These are phyloP conservation scores for Pestalotiopsis sp. DNA, from an alignment of 2,329 filamentous ascomycete genomes.

Conservation along the genomic window DNA sequence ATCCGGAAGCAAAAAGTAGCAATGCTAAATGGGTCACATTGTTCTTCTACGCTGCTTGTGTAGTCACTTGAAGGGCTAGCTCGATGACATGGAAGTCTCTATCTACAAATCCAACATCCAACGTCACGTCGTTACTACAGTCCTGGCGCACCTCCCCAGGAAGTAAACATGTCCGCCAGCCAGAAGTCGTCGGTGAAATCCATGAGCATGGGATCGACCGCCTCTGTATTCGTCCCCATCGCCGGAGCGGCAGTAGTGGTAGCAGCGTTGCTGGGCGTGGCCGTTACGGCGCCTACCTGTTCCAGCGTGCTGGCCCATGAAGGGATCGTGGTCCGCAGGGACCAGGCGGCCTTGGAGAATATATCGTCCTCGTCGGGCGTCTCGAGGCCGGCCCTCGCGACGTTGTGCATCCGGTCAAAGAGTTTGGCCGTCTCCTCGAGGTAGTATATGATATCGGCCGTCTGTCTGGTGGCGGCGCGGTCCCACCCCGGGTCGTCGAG, in stretches of 20 bases:
- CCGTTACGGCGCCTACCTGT: not conserved
- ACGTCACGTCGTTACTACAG: not conserved
- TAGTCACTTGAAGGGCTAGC: too few relatives aligned
- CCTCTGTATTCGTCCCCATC: not conserved
- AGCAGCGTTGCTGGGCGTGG: not conserved
- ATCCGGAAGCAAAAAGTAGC: too few relatives aligned
- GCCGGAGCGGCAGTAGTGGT: not conserved
- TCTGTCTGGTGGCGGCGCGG: slow-evolving; percentile 18
- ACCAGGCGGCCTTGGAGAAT: slow-evolving; percentile 9
- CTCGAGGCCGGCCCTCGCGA: slow-evolving; percentile 22
- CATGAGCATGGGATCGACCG: slow-evolving; percentile 8
- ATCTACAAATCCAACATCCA: not conserved
- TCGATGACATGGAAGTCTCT: not conserved
- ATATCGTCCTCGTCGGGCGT: slow-evolving; percentile 3
- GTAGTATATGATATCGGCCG: slow-evolving; percentile 23
- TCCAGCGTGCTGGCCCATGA: slow-evolving; percentile 9
- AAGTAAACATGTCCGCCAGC: slow-evolving; percentile 15
- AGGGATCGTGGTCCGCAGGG: slow-evolving; percentile 8
- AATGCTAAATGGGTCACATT: too few relatives aligned
- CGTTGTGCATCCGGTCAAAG: slow-evolving; percentile 20
- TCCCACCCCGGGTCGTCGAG: slow-evolving; percentile 32
- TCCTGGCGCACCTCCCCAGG: slow-evolving; percentile 10
- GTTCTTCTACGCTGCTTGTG: too few relatives aligned
- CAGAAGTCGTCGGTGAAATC: slow-evolving; percentile 17
- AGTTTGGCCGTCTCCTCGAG: slow-evolving; percentile 22